These are phyloP conservation scores for Vicia villosa DNA, from an alignment of 306 rosid genomes.

Conservation along the genomic window DNA sequence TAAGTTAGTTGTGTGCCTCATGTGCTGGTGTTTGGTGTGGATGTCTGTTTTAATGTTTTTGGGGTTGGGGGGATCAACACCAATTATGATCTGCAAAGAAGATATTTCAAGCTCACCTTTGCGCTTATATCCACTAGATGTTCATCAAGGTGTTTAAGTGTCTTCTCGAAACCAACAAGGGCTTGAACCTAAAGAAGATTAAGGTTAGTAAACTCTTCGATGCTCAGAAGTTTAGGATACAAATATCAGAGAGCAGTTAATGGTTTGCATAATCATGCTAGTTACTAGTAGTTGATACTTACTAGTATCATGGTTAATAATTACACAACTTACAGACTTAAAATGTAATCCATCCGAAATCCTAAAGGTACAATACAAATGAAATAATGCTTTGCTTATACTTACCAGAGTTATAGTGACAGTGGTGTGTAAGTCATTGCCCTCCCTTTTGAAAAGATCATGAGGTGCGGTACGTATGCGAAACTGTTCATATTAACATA, in stretches of 20 bases:
- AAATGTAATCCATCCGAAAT: not conserved
- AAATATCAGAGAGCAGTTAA: not conserved
- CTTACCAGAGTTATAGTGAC: slow-evolving; percentile 87
- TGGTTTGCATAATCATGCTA: slow-evolving; percentile 1
- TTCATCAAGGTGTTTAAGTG: slow-evolving; percentile 83
- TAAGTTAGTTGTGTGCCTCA: slow-evolving; percentile 23
- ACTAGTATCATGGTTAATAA: not conserved
- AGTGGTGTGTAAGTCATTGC: slow-evolving; percentile 83
- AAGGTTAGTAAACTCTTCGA: slow-evolving; percentile 35
- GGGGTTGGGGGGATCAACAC: not conserved
- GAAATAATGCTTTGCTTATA: slow-evolving; percentile 5
- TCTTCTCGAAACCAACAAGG: slow-evolving; percentile 91
- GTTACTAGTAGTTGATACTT: not conserved
- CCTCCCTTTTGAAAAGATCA: slow-evolving; percentile 79
- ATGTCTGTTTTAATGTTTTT: not conserved
- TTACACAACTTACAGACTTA: not conserved
- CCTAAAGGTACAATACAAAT: not conserved
- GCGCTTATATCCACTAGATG: slow-evolving; percentile 84
- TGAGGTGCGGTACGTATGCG: slow-evolving; percentile 88
- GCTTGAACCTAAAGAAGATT: slow-evolving; percentile 79
- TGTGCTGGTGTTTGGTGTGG: not conserved
- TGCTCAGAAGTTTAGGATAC: not conserved
- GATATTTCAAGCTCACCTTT: slow-evolving; percentile 58
- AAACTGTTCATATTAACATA: slow-evolving; percentile 60
- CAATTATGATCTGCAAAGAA: slow-evolving; percentile 18